Percentiles rank a stretch among this genome's conserved stretches.
Conservation (phyloP, 2,329 filamentous ascomycete genomes). For the Cladophialophora immunda region DNA sequence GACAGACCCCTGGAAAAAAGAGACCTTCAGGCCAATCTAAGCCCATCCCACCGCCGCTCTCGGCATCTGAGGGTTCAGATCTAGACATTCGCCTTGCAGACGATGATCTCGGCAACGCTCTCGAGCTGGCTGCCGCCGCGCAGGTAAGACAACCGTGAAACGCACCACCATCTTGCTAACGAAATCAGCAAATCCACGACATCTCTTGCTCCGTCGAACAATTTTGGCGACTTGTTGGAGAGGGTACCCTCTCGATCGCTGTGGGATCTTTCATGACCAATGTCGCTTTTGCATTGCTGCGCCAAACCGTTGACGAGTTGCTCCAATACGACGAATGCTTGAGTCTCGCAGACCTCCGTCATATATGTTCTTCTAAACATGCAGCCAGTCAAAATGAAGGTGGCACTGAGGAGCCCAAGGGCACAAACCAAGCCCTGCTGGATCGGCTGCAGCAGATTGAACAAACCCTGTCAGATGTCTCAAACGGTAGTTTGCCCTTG, state of each 20-base stretch:
- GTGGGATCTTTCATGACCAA: constrained; percentile 41
- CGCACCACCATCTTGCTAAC: constrained; percentile 17
- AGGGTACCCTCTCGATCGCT: constrained; percentile 33
- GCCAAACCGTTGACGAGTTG: constrained; percentile 33
- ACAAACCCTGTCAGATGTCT: constrained; percentile 24
- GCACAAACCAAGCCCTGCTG: constrained; percentile 19
- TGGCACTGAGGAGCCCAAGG: constrained; percentile 5
- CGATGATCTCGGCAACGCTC: constrained; percentile 38
- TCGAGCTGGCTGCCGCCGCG: constrained; percentile 37
- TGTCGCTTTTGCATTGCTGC: constrained; percentile 39
- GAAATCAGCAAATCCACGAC: constrained; percentile 30
- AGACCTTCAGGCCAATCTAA: not conserved
- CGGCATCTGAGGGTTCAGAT: constrained; percentile 8
- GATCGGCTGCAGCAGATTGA: constrained; percentile 31
- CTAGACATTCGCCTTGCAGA: constrained; percentile 35
- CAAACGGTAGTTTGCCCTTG: constrained; percentile 4
- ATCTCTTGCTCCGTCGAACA: constrained; percentile 28
- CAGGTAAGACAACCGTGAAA: constrained; percentile 35
- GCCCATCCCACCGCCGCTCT: not conserved
- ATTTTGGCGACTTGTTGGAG: constrained; percentile 41
- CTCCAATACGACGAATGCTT: constrained; percentile 36
- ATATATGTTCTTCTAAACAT: constrained; percentile 25
- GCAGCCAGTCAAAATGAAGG: constrained; percentile 6
- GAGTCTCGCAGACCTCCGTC: constrained; percentile 27
- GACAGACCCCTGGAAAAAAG: not conserved